These are phyloP conservation scores for Lachancea quebecensis DNA, from an alignment of 805 yeast genomes.

Conservation along the genomic window DNA sequence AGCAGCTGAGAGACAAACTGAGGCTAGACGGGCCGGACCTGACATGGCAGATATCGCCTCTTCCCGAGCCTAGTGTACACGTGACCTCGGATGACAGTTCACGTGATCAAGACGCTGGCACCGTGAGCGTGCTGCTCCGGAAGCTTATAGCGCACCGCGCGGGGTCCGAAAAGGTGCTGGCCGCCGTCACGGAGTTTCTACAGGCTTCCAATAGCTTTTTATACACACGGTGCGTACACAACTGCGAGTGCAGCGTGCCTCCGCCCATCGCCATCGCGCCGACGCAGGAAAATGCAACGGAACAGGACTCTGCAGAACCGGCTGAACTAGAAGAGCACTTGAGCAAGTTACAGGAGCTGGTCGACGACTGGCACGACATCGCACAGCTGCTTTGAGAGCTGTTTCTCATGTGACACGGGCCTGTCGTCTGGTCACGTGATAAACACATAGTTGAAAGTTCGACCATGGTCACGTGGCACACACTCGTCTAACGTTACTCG, in stretches of 20 bases:
- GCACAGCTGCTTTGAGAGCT: slow-evolving; percentile 6
- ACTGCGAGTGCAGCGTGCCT: slow-evolving; percentile 6
- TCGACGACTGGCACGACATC: slow-evolving; percentile 18
- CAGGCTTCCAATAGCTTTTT: slow-evolving; percentile 4
- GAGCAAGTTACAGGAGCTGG: slow-evolving; percentile 11
- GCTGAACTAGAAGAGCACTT: background rate
- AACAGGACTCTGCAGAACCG: too few species aligned
- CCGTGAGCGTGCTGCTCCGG: background rate
- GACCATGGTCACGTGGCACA: too few species aligned
- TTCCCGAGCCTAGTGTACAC: background rate
- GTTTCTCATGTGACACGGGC: background rate
- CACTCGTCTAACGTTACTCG: too few species aligned
- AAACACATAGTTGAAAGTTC: too few species aligned
- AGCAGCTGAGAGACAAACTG: slow-evolving; percentile 5
- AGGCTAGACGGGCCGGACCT: slow-evolving; percentile 4
- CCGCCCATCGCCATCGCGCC: background rate
- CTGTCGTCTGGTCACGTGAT: too few species aligned
- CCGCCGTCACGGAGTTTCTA: background rate
- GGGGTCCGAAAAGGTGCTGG: background rate
- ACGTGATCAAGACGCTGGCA: background rate
- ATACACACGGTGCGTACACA: slow-evolving; percentile 6
- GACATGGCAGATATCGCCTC: slow-evolving; percentile 5
- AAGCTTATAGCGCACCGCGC: background rate
- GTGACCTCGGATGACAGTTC: background rate
- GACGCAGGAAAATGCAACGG: background rate